phyloP scores from a whole-genome alignment of 371 early-diverging fungal species.

The Rhizopus delemar region DNA sequence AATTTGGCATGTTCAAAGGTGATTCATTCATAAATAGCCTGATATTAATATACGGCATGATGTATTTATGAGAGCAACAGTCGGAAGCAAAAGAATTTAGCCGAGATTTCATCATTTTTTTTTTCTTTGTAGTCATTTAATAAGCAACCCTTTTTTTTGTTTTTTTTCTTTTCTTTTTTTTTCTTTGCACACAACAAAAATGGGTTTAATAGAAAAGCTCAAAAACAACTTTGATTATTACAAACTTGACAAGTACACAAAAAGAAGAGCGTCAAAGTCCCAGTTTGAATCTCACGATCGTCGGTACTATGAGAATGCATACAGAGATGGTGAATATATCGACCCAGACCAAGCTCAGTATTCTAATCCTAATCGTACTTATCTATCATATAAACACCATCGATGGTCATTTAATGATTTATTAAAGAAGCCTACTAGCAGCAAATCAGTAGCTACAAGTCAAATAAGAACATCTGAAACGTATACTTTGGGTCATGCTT shows the following conservation, averaged over 20 bases:
- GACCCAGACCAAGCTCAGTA: conserved; percentile 5
- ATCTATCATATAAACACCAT: not conserved
- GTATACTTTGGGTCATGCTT: not conserved
- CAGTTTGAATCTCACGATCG: conserved; percentile 45
- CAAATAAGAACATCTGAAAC: not conserved
- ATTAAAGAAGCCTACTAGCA: not conserved
- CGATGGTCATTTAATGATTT: not conserved
- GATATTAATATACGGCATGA: too few relatives aligned
- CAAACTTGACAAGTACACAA: conserved; percentile 47
- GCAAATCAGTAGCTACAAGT: conserved; percentile 2
- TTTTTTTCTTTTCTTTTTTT: too few relatives aligned
- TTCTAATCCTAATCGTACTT: not conserved
- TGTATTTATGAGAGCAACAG: too few relatives aligned
- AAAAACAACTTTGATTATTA: conserved; percentile 33
- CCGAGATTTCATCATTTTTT: too few relatives aligned
- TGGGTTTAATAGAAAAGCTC: conserved; percentile 44
- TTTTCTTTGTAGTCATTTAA: too few relatives aligned
- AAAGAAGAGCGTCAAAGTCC: conserved; percentile 40
- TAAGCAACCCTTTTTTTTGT: too few relatives aligned
- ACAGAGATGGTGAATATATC: conserved; percentile 43
- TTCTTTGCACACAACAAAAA: conserved; percentile 1
- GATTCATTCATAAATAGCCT: too few relatives aligned
- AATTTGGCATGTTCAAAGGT: too few relatives aligned
- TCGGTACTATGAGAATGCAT: conserved; percentile 39
- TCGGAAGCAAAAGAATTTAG: too few relatives aligned